Conservation (phyloP, 2,329 filamentous ascomycete genomes). For the Phyllachora maydis region DNA sequence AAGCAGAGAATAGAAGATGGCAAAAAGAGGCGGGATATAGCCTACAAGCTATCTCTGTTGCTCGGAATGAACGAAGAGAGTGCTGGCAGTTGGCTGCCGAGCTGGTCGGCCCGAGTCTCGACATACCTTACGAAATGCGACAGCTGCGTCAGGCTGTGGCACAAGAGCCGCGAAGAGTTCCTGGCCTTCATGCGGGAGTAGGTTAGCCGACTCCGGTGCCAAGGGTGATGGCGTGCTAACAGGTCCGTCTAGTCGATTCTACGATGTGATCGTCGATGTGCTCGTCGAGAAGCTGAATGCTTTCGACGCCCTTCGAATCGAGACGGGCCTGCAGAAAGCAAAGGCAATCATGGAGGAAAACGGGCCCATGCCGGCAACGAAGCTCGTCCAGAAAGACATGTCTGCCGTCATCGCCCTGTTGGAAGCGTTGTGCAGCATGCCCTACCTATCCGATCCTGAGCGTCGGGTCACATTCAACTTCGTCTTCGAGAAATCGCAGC, state of each 20-base stretch:
- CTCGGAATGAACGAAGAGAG: constrained; percentile 44
- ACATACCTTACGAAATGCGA: constrained; percentile 42
- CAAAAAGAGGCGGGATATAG: constrained; percentile 33
- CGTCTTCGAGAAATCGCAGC: constrained; percentile 65
- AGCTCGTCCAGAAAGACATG: constrained; percentile 24
- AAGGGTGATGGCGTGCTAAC: background rate
- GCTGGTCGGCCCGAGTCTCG: constrained; percentile 37
- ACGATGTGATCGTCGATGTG: constrained; percentile 15
- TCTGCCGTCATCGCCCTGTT: constrained; percentile 63
- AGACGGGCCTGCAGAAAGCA: constrained; percentile 22
- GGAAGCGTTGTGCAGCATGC: constrained; percentile 69
- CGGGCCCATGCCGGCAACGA: constrained; percentile 21
- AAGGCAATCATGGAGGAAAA: constrained; percentile 24
- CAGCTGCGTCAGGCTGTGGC: constrained; percentile 53
- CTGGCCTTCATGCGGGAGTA: constrained; percentile 41
- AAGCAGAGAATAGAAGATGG: constrained; percentile 30
- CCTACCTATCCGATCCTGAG: constrained; percentile 42
- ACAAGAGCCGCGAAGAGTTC: constrained; percentile 43
- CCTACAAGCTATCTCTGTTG: constrained; percentile 47
- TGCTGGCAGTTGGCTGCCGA: constrained; percentile 34
- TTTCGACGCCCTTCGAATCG: constrained; percentile 13
- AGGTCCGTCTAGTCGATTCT: constrained; percentile 14
- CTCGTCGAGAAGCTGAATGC: constrained; percentile 18
- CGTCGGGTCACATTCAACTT: constrained; percentile 47
- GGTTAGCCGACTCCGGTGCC: constrained; percentile 5